Evolutionary conservation across 2,329 filamentous ascomycete species (phyloP).

Genomic region (Trichoderma citrinoviride): DNA sequence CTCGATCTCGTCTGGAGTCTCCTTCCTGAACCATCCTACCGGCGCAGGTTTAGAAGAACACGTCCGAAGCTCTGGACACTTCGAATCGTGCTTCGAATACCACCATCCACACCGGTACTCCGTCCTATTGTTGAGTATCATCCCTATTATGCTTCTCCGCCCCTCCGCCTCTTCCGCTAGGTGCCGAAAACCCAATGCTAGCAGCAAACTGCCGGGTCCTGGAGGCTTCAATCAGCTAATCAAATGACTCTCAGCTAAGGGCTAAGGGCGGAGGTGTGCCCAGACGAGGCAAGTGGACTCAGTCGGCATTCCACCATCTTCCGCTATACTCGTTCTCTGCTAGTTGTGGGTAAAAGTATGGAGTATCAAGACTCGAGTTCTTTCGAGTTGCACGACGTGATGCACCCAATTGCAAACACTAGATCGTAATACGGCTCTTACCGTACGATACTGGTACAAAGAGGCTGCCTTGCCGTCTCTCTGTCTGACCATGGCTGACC

Average conservation of each 20-base stretch:
- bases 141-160: background rate
- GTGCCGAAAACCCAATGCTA: background rate
- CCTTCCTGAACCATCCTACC: constrained; percentile 1
- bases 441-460: background rate
- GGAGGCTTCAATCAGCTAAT: background rate
- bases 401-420: background rate
- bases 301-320: background rate
- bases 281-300: constrained; percentile 13
- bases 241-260: background rate
- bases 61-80: background rate
- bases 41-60: background rate
- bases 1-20: constrained; percentile 10
- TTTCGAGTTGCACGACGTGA: background rate
- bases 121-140: no score
- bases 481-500: background rate
- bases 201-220: background rate
- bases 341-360: background rate
- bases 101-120: no score
- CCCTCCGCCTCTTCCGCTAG: constrained; percentile 9
- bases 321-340: background rate
- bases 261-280: constrained; percentile 11
- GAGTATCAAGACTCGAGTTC: background rate
- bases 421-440: background rate
- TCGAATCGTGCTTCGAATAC: no score
- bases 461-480: background rate